Conservation (phyloP, 352 stramenopile species). For the Globisporangium rhizosaccharum region DNA sequence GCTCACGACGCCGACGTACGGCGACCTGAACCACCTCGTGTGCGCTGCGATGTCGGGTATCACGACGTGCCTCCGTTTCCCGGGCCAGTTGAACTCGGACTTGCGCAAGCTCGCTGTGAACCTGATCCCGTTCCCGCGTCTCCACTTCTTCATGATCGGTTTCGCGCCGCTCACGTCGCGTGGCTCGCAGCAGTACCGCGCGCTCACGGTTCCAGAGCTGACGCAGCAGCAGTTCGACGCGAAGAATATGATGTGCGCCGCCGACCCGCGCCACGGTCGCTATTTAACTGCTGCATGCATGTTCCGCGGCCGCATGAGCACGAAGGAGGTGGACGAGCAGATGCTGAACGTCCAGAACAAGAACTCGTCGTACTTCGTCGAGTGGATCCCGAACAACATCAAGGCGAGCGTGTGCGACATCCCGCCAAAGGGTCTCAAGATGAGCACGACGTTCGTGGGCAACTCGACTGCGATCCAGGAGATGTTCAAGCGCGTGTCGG, state of each 20-base stretch:
- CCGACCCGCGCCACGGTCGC: conserved; percentile 97
- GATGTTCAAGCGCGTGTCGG: conserved; percentile 99
- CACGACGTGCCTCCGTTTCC: conserved; percentile 98
- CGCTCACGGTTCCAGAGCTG: conserved; percentile 96
- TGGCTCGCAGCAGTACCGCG: conserved; percentile 97
- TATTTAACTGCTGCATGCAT: conserved; percentile 99
- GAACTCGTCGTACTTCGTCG: conserved; percentile 99
- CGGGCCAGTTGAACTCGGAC: conserved; percentile 98
- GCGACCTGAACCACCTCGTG: conserved; percentile 99
- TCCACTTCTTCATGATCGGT: conserved; percentile 99
- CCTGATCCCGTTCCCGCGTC: conserved; percentile 98
- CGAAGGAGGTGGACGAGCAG: conserved; percentile 98
- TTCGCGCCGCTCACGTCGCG: conserved; percentile 96
- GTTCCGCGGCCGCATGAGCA: conserved; percentile 99
- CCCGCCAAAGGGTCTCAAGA: conserved; percentile 96
- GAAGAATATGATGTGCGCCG: conserved; percentile 99
- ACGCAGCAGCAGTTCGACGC: conserved; percentile 99
- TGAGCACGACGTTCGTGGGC: conserved; percentile 98
- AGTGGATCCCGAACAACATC: conserved; percentile 99
- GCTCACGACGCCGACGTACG: conserved; percentile 97
- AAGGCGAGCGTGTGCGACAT: conserved; percentile 99
- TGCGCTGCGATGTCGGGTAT: conserved; percentile 98
- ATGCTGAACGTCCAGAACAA: conserved; percentile 99
- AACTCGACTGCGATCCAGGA: conserved; percentile 99
- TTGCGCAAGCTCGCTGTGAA: conserved; percentile 98